Conservation (phyloP, 2,329 filamentous ascomycete genomes). For the Botrytis pseudocinerea region DNA sequence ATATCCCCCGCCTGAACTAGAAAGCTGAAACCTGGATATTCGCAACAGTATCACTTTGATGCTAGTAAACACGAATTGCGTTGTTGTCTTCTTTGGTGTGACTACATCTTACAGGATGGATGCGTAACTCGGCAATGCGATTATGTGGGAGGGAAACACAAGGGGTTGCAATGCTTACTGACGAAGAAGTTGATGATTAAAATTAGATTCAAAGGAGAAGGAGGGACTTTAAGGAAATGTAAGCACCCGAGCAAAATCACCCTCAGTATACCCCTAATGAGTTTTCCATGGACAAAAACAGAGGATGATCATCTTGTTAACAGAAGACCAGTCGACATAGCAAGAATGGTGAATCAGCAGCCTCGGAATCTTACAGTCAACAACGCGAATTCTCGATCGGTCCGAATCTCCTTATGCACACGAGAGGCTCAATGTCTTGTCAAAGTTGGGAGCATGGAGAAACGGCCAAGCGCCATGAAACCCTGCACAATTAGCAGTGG, state of each 20-base stretch:
- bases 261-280: not conserved
- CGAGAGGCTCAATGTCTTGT: constrained; percentile 14
- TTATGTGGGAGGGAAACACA: constrained; percentile 1
- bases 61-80: constrained; percentile 3
- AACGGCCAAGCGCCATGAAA: not conserved
- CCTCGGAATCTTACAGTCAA: not conserved
- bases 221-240: not conserved
- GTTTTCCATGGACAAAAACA: not conserved
- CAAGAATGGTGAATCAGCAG: not conserved
- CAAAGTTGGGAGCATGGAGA: not conserved
- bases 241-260: not conserved
- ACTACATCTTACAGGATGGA: not conserved
- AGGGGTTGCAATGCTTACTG: constrained; percentile 20
- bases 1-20: not conserved
- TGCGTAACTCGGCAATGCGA: not conserved
- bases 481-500: not conserved
- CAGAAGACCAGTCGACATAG: not conserved
- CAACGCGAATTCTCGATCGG: constrained; percentile 1
- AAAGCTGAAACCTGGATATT: constrained; percentile 21
- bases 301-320: not conserved
- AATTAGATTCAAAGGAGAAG: constrained; percentile 12
- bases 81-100: constrained; percentile 4
- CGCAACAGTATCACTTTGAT: constrained; percentile 2
- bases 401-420: constrained; percentile 14
- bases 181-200: not conserved